Base-by-base conservation (phyloP, 257 asterid species). In the Solanum raphanifolium region DNA sequence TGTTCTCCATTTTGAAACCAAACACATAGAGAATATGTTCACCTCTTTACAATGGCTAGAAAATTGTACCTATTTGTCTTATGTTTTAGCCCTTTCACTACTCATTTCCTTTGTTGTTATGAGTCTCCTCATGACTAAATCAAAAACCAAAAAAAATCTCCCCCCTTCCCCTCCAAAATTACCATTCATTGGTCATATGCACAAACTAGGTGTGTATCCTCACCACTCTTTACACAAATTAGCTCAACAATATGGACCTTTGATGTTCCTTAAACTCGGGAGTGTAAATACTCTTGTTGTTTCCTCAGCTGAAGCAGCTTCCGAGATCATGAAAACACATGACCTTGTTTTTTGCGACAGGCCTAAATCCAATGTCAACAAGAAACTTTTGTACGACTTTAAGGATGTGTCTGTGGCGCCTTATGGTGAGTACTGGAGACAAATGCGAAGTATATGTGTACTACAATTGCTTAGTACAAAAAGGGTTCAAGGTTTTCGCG, bases 401-500 rank as follows among this genome's bases (percentile, higher is more conserved):
- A 90, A 21, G 52, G 96, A 92, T 75, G 85, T 94, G 0, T 90
- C 90, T 4, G 27, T 89, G 8, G 52, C 92, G 0, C 91, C 95
- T 0, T 93, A 94, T 46, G 92, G 95, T 0, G 93, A 93, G 25
- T 90, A 91, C 25, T 94, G 93, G 94, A 92, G 94, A 87, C 90
- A 90, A 41, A 48, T 89, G 25, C 71, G 90, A 48, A 90, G 92
- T 89, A 84, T 93, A 6, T 88, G 92, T 29, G 92, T 93, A 7
- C 90, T 91, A n/a, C 93, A 94, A 13, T 91, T 94, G 2, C 87
- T 94, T 62, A 93, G 92, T 25, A 85, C 58, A 86, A 93, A 90
- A 62, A 88, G 88, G 58, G 95, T 94, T 31, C 92, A 88, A 6
- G 90, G 92, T 5, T 93, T 84, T 86, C 86, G 89, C 0, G 20